Conservation (phyloP, 257 asterid species). For the Thymus quinquecostatus region DNA sequence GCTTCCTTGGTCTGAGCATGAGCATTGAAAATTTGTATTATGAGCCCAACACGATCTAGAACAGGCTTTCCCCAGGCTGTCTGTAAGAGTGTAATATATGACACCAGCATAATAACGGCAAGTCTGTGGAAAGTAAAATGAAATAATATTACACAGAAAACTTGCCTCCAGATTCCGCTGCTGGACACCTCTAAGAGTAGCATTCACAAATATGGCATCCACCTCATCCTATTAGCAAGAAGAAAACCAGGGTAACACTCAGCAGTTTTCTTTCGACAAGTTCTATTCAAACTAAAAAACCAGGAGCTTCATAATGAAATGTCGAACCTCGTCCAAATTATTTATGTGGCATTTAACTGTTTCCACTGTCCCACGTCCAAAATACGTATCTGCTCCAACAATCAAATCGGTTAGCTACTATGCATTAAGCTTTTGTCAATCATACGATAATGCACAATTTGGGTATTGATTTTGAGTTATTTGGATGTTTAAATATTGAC, state of each 20-base stretch:
- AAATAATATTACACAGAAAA: slow-evolving; percentile 27
- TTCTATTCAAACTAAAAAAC: background rate
- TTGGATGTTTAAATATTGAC: slow-evolving; percentile 2
- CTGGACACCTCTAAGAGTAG: slow-evolving; percentile 79
- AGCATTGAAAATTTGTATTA: slow-evolving; percentile 94
- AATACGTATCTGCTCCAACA: slow-evolving; percentile 68
- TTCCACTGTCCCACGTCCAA: slow-evolving; percentile 84
- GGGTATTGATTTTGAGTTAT: slow-evolving; percentile 15
- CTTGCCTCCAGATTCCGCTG: slow-evolving; percentile 92
- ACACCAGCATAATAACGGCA: slow-evolving; percentile 22
- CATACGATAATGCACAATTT: slow-evolving; percentile 18
- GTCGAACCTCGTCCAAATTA: slow-evolving; percentile 69
- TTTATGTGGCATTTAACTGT: slow-evolving; percentile 71
- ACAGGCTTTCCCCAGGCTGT: slow-evolving; percentile 85
- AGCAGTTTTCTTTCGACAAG: slow-evolving; percentile 5
- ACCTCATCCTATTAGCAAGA: slow-evolving; percentile 56
- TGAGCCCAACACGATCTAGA: slow-evolving; percentile 89
- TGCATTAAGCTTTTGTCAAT: background rate
- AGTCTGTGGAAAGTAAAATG: slow-evolving; percentile 7
- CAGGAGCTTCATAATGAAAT: slow-evolving; percentile 23
- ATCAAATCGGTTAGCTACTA: slow-evolving; percentile 11
- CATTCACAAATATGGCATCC: slow-evolving; percentile 92
- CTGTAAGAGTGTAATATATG: slow-evolving; percentile 43
- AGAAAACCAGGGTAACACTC: background rate
- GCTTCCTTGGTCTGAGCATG: slow-evolving; percentile 99